These are phyloP conservation scores for Flaveria sonorensis DNA, from an alignment of 129 eudicot genomes.

Conservation along the genomic window DNA sequence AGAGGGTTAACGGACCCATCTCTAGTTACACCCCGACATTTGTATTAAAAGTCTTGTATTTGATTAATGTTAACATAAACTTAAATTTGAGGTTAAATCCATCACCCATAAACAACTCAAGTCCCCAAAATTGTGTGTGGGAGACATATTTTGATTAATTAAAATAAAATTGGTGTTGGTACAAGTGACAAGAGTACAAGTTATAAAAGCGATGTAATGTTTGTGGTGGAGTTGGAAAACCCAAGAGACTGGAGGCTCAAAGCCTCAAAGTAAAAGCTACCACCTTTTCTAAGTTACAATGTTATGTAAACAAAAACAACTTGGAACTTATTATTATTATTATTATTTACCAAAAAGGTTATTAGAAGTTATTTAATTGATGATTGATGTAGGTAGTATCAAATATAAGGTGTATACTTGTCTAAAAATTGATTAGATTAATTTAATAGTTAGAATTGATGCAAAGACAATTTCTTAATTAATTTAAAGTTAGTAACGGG, in stretches of 20 bases:
- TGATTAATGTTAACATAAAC: not conserved
- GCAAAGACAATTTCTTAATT: no score
- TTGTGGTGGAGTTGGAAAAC: slow-evolving; percentile 36
- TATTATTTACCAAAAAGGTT: no score
- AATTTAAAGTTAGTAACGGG: no score
- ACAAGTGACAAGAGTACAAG: slow-evolving; percentile 28
- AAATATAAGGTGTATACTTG: no score
- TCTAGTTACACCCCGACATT: not conserved
- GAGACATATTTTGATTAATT: slow-evolving; percentile 23
- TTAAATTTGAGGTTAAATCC: slow-evolving; percentile 10
- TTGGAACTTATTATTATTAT: no score
- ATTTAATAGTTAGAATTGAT: no score
- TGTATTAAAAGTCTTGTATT: not conserved
- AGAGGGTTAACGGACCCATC: not conserved
- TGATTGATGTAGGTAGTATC: no score
- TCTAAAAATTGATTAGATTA: no score
- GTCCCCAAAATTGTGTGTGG: slow-evolving; percentile 27
- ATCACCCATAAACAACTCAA: slow-evolving; percentile 24
- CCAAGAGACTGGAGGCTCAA: slow-evolving; percentile 36
- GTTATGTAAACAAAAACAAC: not conserved
- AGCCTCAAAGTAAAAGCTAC: slow-evolving; percentile 1
- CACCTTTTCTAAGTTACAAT: slow-evolving; percentile 14
- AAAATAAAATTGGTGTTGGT: slow-evolving; percentile 28
- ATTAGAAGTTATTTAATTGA: no score
- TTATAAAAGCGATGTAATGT: slow-evolving; percentile 30